phyloP scores from a whole-genome alignment of 2,329 filamentous ascomycete species.

The Chaetothyriales sp. region DNA sequence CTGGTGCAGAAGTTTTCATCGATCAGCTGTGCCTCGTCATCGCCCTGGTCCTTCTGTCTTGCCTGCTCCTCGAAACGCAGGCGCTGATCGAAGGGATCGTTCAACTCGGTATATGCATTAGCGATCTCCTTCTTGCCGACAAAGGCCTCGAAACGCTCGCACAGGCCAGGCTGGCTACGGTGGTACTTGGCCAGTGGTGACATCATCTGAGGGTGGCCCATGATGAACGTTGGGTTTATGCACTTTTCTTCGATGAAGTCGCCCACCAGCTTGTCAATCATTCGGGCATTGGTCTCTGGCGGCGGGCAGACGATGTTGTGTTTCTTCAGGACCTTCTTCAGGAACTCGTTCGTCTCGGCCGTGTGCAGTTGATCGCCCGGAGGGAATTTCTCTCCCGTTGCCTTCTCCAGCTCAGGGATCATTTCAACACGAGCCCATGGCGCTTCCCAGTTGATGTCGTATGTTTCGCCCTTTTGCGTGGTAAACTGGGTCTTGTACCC shows the following conservation, averaged over 20 bases:
- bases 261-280: slow-evolving; percentile 88
- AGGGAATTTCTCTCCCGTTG: slow-evolving; percentile 85
- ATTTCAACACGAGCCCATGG: slow-evolving; percentile 92
- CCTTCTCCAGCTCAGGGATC: slow-evolving; percentile 84
- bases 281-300: slow-evolving; percentile 81
- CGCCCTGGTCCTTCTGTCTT: slow-evolving; percentile 85
- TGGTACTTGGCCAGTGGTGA: slow-evolving; percentile 93
- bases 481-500: slow-evolving; percentile 73
- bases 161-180: slow-evolving; percentile 64
- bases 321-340: slow-evolving; percentile 72
- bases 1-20: slow-evolving; percentile 91
- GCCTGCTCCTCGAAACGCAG: slow-evolving; percentile 90
- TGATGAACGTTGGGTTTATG: slow-evolving; percentile 85
- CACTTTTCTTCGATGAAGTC: slow-evolving; percentile 92
- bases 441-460: slow-evolving; percentile 88
- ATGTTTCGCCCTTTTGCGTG: slow-evolving; percentile 70
- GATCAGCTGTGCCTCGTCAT: slow-evolving; percentile 89
- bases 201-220: slow-evolving; percentile 75
- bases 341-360: slow-evolving; percentile 72
- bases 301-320: slow-evolving; percentile 77
- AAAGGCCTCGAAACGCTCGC: slow-evolving; percentile 94
- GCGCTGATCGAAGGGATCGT: slow-evolving; percentile 89
- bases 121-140: slow-evolving; percentile 95
- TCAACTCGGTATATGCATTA: slow-evolving; percentile 96
- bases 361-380: slow-evolving; percentile 80